Evolutionary conservation across 768 basidiomycete species (phyloP), one percentile per base, ranked within the genome.

Genomic region (Psilocybe tampanensis): DNA sequence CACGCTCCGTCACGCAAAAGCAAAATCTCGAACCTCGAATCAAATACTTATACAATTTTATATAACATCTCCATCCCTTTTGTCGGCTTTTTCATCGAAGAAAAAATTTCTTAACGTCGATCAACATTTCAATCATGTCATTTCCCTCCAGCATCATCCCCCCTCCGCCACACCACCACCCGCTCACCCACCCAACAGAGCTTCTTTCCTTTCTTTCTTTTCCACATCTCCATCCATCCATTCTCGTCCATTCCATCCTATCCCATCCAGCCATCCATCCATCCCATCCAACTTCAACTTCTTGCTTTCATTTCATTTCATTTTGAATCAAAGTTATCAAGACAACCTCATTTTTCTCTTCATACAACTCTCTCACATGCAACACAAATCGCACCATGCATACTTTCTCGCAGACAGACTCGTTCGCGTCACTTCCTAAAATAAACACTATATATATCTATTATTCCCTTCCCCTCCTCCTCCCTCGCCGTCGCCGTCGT

Each of bases 111-210:
- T n/a, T 24, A 29, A 9, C 15, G 17, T 23, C 29, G 8, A 9
- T 24, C 19, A 44, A 42, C 55, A 56, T 48, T 48, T 42, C 55
- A 56, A 50, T 48, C 49, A 56, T n/a, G n/a, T n/a, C n/a, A n/a
- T n/a, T n/a, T n/a, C n/a, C n/a, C n/a, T n/a, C n/a, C n/a, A n/a
- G n/a, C n/a, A n/a, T n/a, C n/a, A n/a, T n/a, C n/a, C n/a, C n/a
- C n/a, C n/a, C n/a, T 44, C 56, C 44, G 41, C 51, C 50, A 58
- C 56, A n/a, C n/a, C n/a, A n/a, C n/a, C n/a, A n/a, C n/a, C n/a
- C n/a, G n/a, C n/a, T n/a, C n/a, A n/a, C n/a, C n/a, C n/a, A n/a
- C n/a, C n/a, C n/a, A n/a, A n/a, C n/a, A n/a, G n/a, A n/a, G n/a
- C n/a, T n/a, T n/a, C n/a, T n/a, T n/a, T n/a, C n/a, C n/a, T n/a